Base-by-base conservation (phyloP, 2,329 filamentous ascomycete genomes). In the Neofusicoccum sp. region DNA sequence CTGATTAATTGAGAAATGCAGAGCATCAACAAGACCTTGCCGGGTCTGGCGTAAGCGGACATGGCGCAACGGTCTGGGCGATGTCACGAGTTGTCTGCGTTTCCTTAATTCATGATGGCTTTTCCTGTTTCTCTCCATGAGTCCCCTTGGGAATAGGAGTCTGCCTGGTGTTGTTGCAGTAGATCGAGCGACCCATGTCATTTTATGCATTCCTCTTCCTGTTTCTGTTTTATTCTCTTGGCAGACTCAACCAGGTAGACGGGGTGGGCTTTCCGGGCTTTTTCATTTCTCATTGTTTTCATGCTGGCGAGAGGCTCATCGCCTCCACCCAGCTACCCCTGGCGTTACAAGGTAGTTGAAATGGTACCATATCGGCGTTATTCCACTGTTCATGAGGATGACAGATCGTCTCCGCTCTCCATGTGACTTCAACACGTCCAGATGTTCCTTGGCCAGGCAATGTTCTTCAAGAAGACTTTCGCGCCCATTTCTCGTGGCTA, bases 241-340 rank as follows among this genome's bases (percentile, higher is more conserved):
- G 59, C 59, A 61, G 59, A 61, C 20, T 54, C 59, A 61, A 57
- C 59, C 49, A 40, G 59, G 59, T 61, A 61, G 59, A 61, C 48
- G 40, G 58, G 33, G 30, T 58, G 54, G 47, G 28, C 33, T 60
- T 53, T 60, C 58, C n/a, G 45, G 28, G 44, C 14, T n/a, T 43
- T 20, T 41, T 53, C 34, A 12, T 30, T 47, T 30, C n/a, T 4
- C 8, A 34, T 24, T 33, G 38, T 20, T 20, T 20, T 20, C 20
- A 20, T 14, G 24, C 43, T 43, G 51, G 51, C 7, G 16, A 56
- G 24, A 14, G 26, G 51, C 38, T 9, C 38, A 30, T 56, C 9
- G 26, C 28, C 30, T 20, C 20, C 6, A 31, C 20, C 38, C 26
- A n/a, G 28, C 16, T 20, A 24, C 38, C 33, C 51, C n/a, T 33